Evolutionary conservation across 2,329 filamentous ascomycete genomes (phyloP).

Genomic region (Diaporthe citri): DNA sequence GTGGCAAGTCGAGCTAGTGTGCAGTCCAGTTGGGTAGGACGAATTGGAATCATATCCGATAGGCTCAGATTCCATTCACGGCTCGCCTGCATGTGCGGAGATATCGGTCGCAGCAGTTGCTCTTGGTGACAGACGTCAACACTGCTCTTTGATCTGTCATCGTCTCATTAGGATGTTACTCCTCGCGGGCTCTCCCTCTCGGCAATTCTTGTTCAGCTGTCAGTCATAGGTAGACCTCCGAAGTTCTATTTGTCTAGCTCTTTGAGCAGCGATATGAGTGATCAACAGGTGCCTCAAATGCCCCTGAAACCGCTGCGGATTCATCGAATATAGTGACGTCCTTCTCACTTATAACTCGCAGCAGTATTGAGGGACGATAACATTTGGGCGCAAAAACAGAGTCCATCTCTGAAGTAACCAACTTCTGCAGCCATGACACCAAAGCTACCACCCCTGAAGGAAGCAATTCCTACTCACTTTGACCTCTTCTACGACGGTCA

Average conservation of each 20-base stretch:
- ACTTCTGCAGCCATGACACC: not conserved
- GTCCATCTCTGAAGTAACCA: not conserved
- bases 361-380: not conserved
- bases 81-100: not conserved
- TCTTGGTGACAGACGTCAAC: not conserved
- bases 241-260: not conserved
- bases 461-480: constrained; percentile 4
- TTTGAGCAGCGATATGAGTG: not conserved
- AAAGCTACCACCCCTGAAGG: not conserved
- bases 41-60: not conserved
- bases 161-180: not conserved
- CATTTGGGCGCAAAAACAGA: no score
- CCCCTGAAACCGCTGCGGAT: not conserved
- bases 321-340: not conserved
- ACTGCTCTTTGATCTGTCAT: not conserved
- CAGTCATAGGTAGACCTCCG: not conserved
- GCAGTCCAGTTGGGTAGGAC: not conserved
- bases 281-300: not conserved
- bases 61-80: not conserved
- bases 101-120: not conserved
- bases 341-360: not conserved
- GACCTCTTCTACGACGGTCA: not conserved
- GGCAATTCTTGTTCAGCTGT: not conserved
- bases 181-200: not conserved
- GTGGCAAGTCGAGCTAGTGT: not conserved